Evolutionary conservation across 2,329 filamentous ascomycete species (phyloP).

Genomic region (Westerdykella aurantiaca): DNA sequence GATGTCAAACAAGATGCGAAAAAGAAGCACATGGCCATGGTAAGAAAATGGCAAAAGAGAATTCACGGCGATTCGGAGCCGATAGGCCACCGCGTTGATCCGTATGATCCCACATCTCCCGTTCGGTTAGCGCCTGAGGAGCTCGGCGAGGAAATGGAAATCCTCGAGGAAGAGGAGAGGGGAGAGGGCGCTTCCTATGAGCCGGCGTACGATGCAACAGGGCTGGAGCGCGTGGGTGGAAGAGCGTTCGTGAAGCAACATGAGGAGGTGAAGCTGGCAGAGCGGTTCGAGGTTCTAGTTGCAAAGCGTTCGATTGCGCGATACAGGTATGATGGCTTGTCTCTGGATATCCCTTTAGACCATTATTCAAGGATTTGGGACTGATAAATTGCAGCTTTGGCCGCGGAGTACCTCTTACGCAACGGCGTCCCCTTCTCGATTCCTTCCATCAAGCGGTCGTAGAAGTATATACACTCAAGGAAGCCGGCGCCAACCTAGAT

Average conservation of each 20-base stretch:
- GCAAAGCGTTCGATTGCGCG: background rate
- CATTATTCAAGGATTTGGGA: too few relatives aligned
- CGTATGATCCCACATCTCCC: constrained; percentile 32
- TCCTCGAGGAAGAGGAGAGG: constrained; percentile 22
- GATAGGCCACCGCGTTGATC: constrained; percentile 34
- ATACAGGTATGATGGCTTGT: background rate
- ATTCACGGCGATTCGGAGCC: constrained; percentile 33
- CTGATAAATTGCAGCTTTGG: too few relatives aligned
- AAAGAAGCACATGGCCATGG: constrained; percentile 32
- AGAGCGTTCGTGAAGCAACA: constrained; percentile 39
- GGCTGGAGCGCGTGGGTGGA: constrained; percentile 50
- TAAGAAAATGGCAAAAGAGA: constrained; percentile 34
- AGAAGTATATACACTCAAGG: constrained; percentile 48
- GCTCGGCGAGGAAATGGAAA: constrained; percentile 30
- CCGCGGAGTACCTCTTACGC: too few relatives aligned
- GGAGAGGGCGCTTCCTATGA: constrained; percentile 32
- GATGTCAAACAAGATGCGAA: constrained; percentile 25
- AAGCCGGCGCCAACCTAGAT: constrained; percentile 23
- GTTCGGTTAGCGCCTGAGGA: constrained; percentile 33
- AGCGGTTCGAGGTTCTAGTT: constrained; percentile 26
- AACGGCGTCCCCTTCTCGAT: constrained; percentile 5
- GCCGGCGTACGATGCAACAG: constrained; percentile 47
- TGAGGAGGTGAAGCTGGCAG: constrained; percentile 25
- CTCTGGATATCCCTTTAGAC: constrained; percentile 5
- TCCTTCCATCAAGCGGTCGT: constrained; percentile 53